A percentile compares a stretch with the other conserved stretches of the same genome.
phyloP scores from a whole-genome alignment of 2,329 filamentous ascomycete genomes.

The Boeremia lycopersici region DNA sequence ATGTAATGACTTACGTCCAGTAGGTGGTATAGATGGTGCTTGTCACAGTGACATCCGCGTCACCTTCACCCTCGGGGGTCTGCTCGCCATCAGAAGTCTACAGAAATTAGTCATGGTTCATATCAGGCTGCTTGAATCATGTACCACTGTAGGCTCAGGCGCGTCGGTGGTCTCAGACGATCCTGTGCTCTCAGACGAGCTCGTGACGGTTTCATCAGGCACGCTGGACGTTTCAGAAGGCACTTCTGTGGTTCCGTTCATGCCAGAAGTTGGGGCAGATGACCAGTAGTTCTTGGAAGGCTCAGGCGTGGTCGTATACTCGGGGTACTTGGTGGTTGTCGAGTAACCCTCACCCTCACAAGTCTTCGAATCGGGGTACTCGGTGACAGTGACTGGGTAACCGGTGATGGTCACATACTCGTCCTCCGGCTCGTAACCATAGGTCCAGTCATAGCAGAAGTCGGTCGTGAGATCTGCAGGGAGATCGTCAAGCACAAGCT shows the following conservation, averaged over 20 bases:
- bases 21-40: slow-evolving; percentile 12
- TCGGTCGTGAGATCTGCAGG: slow-evolving; percentile 3
- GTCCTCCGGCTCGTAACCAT: slow-evolving; percentile 4
- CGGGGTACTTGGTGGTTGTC: slow-evolving; percentile 8
- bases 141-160: not conserved
- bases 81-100: no score
- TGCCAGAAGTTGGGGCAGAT: not conserved
- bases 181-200: not conserved
- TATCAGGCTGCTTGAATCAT: not conserved
- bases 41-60: slow-evolving; percentile 9
- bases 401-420: slow-evolving; percentile 8
- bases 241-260: not conserved
- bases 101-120: not conserved
- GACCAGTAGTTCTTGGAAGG: not conserved
- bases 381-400: slow-evolving; percentile 6
- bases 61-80: not conserved
- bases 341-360: slow-evolving; percentile 10
- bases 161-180: no score
- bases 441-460: slow-evolving; percentile 10
- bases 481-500: slow-evolving; percentile 15
- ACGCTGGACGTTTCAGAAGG: not conserved
- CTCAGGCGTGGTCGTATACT: not conserved
- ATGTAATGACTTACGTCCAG: not conserved
- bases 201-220: not conserved
- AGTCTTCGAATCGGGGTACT: slow-evolving; percentile 13